A percentile compares a stretch with the other conserved stretches of the same genome.
Evolutionary conservation across 2,329 filamentous ascomycete species (phyloP).

Genomic region (Penicillium sp.): DNA sequence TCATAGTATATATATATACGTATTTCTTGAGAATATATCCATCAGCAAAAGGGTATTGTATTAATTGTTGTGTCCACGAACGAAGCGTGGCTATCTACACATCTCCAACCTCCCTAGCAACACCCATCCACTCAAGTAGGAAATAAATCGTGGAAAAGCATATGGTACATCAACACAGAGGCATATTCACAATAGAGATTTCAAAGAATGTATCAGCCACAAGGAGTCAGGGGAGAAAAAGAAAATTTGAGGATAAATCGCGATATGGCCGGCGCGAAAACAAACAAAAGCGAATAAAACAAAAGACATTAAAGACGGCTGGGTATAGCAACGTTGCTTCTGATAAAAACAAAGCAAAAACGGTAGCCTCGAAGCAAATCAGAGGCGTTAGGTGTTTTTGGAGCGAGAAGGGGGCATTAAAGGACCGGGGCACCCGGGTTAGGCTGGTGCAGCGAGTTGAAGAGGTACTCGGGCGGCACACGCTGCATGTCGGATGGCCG

Average conservation of each 20-base stretch:
- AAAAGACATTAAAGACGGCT: conserved; percentile 33
- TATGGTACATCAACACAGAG: conserved; percentile 16
- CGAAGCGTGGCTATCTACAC: conserved; percentile 26
- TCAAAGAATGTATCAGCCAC: not conserved
- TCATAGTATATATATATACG: not conserved
- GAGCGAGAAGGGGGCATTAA: conserved; percentile 23
- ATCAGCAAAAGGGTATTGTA: conserved; percentile 14
- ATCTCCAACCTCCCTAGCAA: conserved; percentile 16
- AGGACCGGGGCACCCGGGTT: conserved; percentile 38
- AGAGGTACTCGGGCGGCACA: conserved; percentile 49
- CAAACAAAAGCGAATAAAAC: conserved; percentile 23
- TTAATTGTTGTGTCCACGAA: conserved; percentile 11
- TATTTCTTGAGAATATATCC: not conserved
- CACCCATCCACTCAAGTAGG: conserved; percentile 12
- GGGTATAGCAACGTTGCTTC: conserved; percentile 36
- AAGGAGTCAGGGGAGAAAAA: conserved; percentile 1
- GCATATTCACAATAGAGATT: conserved; percentile 11
- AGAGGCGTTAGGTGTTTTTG: conserved; percentile 18
- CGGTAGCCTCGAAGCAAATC: conserved; percentile 13
- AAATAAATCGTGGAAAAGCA: conserved; percentile 8
- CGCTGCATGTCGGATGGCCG: conserved; percentile 48
- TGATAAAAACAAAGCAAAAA: conserved; percentile 27
- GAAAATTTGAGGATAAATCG: conserved; percentile 4
- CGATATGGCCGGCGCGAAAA: conserved; percentile 21
- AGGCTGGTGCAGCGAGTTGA: conserved; percentile 42